phyloP scores from a whole-genome alignment of 768 basidiomycete genomes.

The Lactarius evosmus region DNA sequence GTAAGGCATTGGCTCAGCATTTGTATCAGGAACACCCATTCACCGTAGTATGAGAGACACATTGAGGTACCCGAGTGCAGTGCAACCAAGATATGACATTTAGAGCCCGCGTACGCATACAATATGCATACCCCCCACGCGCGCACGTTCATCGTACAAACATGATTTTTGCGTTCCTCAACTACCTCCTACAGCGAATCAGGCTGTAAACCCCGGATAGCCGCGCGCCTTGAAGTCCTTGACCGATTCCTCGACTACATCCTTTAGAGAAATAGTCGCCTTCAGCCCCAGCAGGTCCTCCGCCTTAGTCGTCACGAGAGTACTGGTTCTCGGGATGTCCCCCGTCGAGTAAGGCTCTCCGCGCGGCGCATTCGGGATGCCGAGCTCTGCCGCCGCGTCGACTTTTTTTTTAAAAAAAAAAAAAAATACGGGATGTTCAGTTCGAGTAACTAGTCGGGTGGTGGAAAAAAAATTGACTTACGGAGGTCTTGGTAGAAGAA shows the following conservation, averaged over 20 bases:
- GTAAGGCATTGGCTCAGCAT: not conserved
- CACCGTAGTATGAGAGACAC: not conserved
- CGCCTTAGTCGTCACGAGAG: slow-evolving; percentile 2
- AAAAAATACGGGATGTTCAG: not conserved
- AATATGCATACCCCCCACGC: too few species aligned
- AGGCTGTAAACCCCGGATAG: slow-evolving; percentile 13
- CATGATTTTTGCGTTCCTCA: not conserved
- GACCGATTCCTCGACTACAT: slow-evolving; percentile 9
- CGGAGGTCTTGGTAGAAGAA: slow-evolving; percentile 19
- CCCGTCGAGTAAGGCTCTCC: slow-evolving; percentile 15
- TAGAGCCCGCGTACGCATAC: not conserved
- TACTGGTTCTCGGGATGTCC: not conserved
- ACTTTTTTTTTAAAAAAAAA: too few species aligned
- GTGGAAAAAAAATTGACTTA: not conserved
- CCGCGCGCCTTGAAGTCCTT: slow-evolving; percentile 20
- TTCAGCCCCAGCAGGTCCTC: slow-evolving; percentile 15
- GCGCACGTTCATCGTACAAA: not conserved
- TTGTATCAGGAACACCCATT: not conserved
- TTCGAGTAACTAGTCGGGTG: not conserved
- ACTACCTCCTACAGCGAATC: not conserved
- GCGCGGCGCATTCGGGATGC: slow-evolving; percentile 9
- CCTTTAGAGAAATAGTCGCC: not conserved
- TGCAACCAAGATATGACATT: not conserved
- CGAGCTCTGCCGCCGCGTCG: slow-evolving; percentile 15
- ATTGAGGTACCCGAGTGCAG: not conserved